Percentiles rank a stretch among this genome's conserved stretches.
These are phyloP conservation scores for Candida hungchunana DNA, from an alignment of 805 yeast genomes.

Conservation along the genomic window DNA sequence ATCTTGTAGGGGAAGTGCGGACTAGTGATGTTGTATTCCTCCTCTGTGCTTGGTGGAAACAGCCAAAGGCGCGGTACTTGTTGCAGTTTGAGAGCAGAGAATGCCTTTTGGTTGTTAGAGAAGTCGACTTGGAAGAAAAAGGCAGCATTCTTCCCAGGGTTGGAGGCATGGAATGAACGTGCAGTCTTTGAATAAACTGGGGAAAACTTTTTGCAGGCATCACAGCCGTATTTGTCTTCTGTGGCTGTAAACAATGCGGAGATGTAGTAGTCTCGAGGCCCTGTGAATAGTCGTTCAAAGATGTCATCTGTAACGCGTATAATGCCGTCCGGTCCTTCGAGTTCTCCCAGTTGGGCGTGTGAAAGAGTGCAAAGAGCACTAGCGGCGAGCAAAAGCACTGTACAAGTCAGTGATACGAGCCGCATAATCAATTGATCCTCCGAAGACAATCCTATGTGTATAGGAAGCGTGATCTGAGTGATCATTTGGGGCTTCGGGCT, in stretches of 20 bases:
- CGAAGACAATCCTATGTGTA: background rate
- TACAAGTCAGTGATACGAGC: background rate
- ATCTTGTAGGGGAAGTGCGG: conserved; percentile 35
- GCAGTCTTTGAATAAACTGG: conserved; percentile 39
- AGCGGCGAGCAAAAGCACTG: background rate
- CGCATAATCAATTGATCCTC: background rate
- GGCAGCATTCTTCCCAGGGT: conserved; percentile 37
- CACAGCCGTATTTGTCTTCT: conserved; percentile 39
- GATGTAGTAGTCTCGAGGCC: conserved; percentile 48
- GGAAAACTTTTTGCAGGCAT: conserved; percentile 41
- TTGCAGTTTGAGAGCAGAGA: conserved; percentile 38
- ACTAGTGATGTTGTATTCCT: conserved; percentile 24
- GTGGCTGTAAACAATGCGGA: conserved; percentile 52
- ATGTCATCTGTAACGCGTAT: conserved; percentile 36
- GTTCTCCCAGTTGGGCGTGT: conserved; percentile 11
- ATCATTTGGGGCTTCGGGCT: too few relatives aligned
- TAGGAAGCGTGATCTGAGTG: too few relatives aligned
- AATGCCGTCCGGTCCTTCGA: conserved; percentile 30
- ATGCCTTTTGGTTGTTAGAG: conserved; percentile 36
- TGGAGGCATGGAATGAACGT: conserved; percentile 39
- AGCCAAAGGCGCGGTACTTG: conserved; percentile 68
- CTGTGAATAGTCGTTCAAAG: conserved; percentile 37
- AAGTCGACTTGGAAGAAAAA: conserved; percentile 52
- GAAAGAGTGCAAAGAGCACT: conserved; percentile 11
- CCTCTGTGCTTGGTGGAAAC: conserved; percentile 44